Conservation (phyloP, 2,329 filamentous ascomycete species). For the Colletotrichum graminicola region DNA sequence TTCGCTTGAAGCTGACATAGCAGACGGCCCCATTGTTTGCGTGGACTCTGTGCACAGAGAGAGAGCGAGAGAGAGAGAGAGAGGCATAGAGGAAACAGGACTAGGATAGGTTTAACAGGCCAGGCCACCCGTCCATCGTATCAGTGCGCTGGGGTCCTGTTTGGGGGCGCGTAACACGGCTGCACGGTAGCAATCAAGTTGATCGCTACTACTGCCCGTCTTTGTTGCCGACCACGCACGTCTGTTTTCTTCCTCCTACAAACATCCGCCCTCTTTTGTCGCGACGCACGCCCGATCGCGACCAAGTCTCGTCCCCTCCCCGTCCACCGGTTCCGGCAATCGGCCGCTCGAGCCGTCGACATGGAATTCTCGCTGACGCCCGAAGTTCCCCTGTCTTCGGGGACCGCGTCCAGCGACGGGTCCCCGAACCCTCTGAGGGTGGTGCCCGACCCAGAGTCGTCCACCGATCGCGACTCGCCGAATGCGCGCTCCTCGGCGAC, state of each 20-base stretch:
- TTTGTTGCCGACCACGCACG: not conserved
- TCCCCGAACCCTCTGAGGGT: conserved; percentile 29
- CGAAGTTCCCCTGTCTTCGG: conserved; percentile 32
- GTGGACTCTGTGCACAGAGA: not conserved
- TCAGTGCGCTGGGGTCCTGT: conserved; percentile 8
- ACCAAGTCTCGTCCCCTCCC: not conserved
- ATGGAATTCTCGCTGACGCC: conserved; percentile 35
- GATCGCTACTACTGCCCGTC: not conserved
- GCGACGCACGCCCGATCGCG: not conserved
- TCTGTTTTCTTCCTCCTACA: conserved; percentile 11
- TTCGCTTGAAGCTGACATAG: not conserved
- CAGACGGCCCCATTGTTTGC: conserved; percentile 3
- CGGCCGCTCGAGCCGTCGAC: not conserved
- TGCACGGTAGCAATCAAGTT: not conserved
- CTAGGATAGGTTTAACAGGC: not conserved
- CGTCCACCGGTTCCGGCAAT: not conserved
- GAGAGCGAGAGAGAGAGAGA: not conserved
- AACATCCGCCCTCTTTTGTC: conserved; percentile 4
- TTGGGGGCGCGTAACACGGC: not conserved
- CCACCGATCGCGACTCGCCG: conserved; percentile 30
- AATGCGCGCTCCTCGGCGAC: conserved; percentile 43
- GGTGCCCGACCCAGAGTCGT: conserved; percentile 43
- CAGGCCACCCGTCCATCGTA: conserved; percentile 20
- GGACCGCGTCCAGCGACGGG: conserved; percentile 37
- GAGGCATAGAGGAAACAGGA: too few species aligned